Evolutionary conservation across 2,329 filamentous ascomycete species (phyloP), one percentile per base, ranked within the genome.

Genomic region (Cercospora beticola): DNA sequence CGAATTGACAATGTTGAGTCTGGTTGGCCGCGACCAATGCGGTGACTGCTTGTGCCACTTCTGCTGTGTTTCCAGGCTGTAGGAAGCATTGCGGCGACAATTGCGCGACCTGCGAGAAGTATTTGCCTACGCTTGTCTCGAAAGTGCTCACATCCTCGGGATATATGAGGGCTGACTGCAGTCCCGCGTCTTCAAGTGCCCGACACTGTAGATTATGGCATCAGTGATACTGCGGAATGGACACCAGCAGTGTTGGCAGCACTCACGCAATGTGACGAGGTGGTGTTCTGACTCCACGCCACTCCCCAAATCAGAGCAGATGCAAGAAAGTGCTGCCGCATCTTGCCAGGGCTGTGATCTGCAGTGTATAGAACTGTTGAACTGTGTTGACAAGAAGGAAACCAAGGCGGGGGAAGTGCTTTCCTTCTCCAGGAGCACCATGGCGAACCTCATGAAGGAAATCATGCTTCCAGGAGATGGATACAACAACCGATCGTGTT

Each of bases 1-100:
- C 74, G 54, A 75, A 74, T 12, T 67, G 61, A 21, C 70, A 72
- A 65, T 52, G 61, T 33, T 52, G 16, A 1, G 67, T 71, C 67
- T 71, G 65, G 54, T 71, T 71, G 5, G 69, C 69, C n/a, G 33
- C 60, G 8, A 69, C 69, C 28, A 71, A 49, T 16, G 69, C 62
- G 5, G 23, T 68, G 21, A 71, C 61, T 12, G 61, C 64, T 5
- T 31, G 23, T 3, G 66, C 64, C 16, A 71, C 69, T 46, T 71
- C 64, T 56, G 36, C 26, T 3, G 69, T 16, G 56, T 26, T 62
- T 9, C 54, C 26, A 8, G 69, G 69, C 57, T 66, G 63, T 5
- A 68, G n/a, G 30, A 71, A 71, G 31, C 69, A 68, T 21, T 68
- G 54, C 26, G 69, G 69, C 21, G 21, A 64, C 21, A 71, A n/a